Evolutionary conservation across 306 rosid genomes (phyloP), one percentile per base, ranked within the genome.

Genomic region (Coriaria nepalensis): DNA sequence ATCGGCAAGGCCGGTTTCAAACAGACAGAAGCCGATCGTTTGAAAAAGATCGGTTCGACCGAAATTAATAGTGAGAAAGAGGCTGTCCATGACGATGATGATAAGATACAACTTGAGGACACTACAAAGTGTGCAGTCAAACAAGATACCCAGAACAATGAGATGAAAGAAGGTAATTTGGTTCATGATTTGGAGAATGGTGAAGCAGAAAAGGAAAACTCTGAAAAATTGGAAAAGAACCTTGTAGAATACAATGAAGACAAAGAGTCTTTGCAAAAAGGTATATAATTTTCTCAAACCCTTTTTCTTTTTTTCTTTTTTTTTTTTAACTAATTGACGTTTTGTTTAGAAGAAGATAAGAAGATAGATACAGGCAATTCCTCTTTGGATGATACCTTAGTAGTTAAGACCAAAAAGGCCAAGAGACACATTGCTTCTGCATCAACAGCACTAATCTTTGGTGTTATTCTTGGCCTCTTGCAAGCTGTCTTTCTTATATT

Each of bases 401-500:
- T 57, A 35, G 46, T 6, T 8, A 64, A 55, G 39, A 43, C 61
- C 37, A 74, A 75, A 55, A 68, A 60, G 62, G 66, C 73, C 68
- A 81, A 65, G 66, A 11, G 61, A 8, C 83, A 73, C 29, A 73
- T 90, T 43, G 95, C 94, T 47, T 85, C 98, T 33, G 98, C 98
- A 37, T 75, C 98, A 42, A 84, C 98, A 20, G 95, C 98, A 15
- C 74, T 90, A 49, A 79, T 90, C 13, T 84, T 90, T 55, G 98
- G 95, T 8, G 42, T 71, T 48, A 52, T 81, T 36, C 83, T 90
- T 48, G 98, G 98, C 44, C 79, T 85, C 10, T 39, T 85, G 40
- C 98, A 90, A 72, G 83, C 94, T 36, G 46, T 70, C 50, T 61
- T 73, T 9, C 95, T 90, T 55, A 47, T 78, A 51, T 67, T 79